Base-by-base conservation (phyloP, 164 flowering plant genomes). In the Macadamia tetraphylla region DNA sequence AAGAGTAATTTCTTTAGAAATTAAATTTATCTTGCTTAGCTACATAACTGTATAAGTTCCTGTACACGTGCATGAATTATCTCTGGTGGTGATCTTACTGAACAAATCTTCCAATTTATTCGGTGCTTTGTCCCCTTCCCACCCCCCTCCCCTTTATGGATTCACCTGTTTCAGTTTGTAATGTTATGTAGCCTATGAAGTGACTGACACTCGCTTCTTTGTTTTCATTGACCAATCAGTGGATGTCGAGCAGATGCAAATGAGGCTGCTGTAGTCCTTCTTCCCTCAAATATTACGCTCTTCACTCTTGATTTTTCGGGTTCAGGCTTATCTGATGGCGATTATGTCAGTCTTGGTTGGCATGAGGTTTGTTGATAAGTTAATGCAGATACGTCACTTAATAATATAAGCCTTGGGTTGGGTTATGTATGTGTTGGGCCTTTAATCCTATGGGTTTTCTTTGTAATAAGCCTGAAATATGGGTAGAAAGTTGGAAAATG, bases 251-350 rank as follows among this genome's bases (percentile, higher is more conserved):
- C 97, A 69, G 98, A 93, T 83, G 98, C 97, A 51, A 93, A 88
- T 82, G 98, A 93, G 81, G 97, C 95, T 63, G 98, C 91, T 68
- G 84, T 81, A 9, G 76, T 89, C 74, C 85, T 93, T 73, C 91
- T 93, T 76, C 98, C 98, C 71, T 87, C 88, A 68, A 91, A 91
- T 75, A 94, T 94, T 63, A 89, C 98, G 59, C 87, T 94, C 60
- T 94, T 94, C 67, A 85, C 96, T 65, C 96, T 94, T 77, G 98
- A 94, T 78, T 94, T 94, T 74, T 91, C 98, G 44, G 98, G 98
- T 58, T 94, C 98, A 15, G 98, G 98, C 72, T 75, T 94, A 64
- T 94, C 98, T 59, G 96, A 81, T 76, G 98, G 98, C 55, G 90
- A 88, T 53, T 87, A 86, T 80, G 98, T 94, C 60, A 91, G 90